Evolutionary conservation across 1,284 basidiomycete species (phyloP).

Genomic region (Amanita bisporigera): DNA sequence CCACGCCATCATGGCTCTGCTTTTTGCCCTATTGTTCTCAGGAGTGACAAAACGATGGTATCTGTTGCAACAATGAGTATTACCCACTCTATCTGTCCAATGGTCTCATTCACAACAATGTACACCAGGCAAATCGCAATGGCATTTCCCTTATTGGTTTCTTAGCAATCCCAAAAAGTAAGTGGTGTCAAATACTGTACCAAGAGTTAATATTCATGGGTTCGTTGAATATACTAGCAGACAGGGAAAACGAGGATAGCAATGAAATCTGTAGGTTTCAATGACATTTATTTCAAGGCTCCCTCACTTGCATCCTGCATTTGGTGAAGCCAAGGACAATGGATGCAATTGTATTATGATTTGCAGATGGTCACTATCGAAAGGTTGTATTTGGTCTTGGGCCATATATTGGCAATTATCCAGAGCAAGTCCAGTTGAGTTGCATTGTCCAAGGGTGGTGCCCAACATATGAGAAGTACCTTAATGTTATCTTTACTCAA

Average conservation of each 20-base stretch:
- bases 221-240: neutral
- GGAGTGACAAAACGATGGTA: slow-evolving; percentile 47
- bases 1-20: slow-evolving; percentile 28
- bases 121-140: neutral
- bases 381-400: neutral
- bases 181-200: neutral
- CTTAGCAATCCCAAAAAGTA: neutral
- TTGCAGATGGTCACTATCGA: neutral
- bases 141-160: neutral
- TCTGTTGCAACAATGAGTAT: slow-evolving; percentile 46
- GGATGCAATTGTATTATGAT: neutral
- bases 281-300: neutral
- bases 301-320: neutral
- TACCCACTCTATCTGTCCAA: slow-evolving; percentile 35
- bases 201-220: too few relatives aligned
- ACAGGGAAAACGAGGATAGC: neutral
- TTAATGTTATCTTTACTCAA: too few relatives aligned
- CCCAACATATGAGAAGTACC: neutral
- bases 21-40: slow-evolving; percentile 42
- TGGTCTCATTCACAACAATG: slow-evolving; percentile 1
- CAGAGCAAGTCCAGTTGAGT: neutral
- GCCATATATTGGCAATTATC: slow-evolving; percentile 3
- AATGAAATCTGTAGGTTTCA: neutral
- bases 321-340: neutral
- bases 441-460: slow-evolving; percentile 3